Percentiles rank a stretch among this genome's conserved stretches.
phyloP scores from a whole-genome alignment of 2,329 filamentous ascomycete species.

The Paramyrothecium roridum region DNA sequence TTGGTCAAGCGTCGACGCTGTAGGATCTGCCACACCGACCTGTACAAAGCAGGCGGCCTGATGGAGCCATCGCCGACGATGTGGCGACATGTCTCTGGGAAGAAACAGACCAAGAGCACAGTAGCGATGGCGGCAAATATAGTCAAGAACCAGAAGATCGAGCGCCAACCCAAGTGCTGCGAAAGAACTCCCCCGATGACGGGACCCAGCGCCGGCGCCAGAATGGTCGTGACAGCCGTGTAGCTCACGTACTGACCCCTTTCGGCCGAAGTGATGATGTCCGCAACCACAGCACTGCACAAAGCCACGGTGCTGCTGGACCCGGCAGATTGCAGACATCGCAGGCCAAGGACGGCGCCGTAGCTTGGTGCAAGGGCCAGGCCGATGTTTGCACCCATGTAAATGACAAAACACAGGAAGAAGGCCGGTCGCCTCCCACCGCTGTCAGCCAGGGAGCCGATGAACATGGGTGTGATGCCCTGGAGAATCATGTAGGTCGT shows the following conservation, averaged over 20 bases:
- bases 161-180: slow-evolving; percentile 55
- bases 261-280: slow-evolving; percentile 60
- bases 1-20: slow-evolving; percentile 12
- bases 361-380: slow-evolving; percentile 48
- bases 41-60: slow-evolving; percentile 32
- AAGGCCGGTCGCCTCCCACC: slow-evolving; percentile 53
- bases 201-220: slow-evolving; percentile 49
- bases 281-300: slow-evolving; percentile 56
- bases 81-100: slow-evolving; percentile 50
- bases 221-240: slow-evolving; percentile 42
- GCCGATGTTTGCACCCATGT: slow-evolving; percentile 51
- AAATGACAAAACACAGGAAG: slow-evolving; percentile 49
- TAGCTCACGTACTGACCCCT: slow-evolving; percentile 57
- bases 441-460: slow-evolving; percentile 53
- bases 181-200: slow-evolving; percentile 57
- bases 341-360: slow-evolving; percentile 46
- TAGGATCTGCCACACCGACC: slow-evolving; percentile 27
- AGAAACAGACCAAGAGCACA: slow-evolving; percentile 40
- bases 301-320: slow-evolving; percentile 59
- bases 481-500: slow-evolving; percentile 60
- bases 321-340: slow-evolving; percentile 56
- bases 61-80: slow-evolving; percentile 53
- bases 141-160: slow-evolving; percentile 61
- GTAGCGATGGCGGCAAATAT: slow-evolving; percentile 41
- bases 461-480: slow-evolving; percentile 54